These are phyloP conservation scores for Waltiozyma solani DNA, from an alignment of 1,139 yeast species.

Conservation along the genomic window DNA sequence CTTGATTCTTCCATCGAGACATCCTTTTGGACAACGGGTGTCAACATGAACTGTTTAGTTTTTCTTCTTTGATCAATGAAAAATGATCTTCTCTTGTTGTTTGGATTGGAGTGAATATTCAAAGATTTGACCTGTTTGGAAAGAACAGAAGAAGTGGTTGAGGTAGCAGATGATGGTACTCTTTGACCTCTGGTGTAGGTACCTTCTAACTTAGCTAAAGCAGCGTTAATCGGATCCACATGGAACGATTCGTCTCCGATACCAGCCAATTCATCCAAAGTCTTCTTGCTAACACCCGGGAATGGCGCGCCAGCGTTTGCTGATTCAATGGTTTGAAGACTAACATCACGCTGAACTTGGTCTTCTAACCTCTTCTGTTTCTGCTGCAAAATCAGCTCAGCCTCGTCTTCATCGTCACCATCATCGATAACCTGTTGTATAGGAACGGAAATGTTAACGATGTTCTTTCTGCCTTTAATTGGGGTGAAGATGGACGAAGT, in stretches of 20 bases:
- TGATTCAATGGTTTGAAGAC: conserved; percentile 7
- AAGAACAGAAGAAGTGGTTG: conserved; percentile 13
- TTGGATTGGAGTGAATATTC: conserved; percentile 16
- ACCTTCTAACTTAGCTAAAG: conserved; percentile 73
- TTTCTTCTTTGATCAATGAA: conserved; percentile 28
- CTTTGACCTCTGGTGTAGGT: conserved; percentile 23
- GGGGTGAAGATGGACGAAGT: conserved; percentile 11
- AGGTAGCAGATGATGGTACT: neutral
- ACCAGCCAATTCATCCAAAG: conserved; percentile 63
- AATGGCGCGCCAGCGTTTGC: conserved; percentile 31
- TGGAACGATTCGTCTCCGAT: conserved; percentile 69
- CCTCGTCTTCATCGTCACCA: conserved; percentile 4
- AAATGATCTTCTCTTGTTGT: conserved; percentile 19
- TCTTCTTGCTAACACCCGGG: conserved; percentile 55
- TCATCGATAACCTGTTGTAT: conserved; percentile 11
- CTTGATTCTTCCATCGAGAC: conserved; percentile 13
- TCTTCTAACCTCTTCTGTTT: too few species aligned
- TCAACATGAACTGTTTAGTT: conserved; percentile 19
- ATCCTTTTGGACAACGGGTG: conserved; percentile 18
- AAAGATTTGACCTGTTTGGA: conserved; percentile 23
- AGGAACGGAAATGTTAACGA: conserved; percentile 5
- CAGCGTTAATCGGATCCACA: conserved; percentile 65
- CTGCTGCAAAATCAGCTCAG: neutral
- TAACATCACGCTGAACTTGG: neutral
- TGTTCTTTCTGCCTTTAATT: conserved; percentile 8